Evolutionary conservation across 495 filamentous ascomycete species (phyloP).

Genomic region (Clohesyomyces aquaticus): DNA sequence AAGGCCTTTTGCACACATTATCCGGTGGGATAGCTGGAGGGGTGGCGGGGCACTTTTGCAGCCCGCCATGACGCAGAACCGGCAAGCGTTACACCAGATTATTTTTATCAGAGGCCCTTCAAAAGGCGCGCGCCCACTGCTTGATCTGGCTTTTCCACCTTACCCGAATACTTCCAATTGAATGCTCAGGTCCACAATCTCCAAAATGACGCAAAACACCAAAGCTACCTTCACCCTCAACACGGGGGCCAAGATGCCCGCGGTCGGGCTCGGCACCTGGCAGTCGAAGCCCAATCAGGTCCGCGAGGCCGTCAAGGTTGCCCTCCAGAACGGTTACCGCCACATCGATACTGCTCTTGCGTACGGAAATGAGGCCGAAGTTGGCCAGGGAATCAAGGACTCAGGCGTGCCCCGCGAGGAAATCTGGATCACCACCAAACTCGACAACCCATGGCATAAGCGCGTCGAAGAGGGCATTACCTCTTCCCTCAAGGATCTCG

Average conservation of each 20-base stretch:
- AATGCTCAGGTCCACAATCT: constrained; percentile 30
- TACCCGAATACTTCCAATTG: background rate
- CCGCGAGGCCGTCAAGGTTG: constrained; percentile 73
- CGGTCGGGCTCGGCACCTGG: constrained; percentile 83
- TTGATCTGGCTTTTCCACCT: too few relatives aligned
- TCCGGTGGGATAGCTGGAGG: constrained; percentile 34
- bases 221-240: constrained; percentile 74
- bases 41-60: too few relatives aligned
- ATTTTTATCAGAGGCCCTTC: too few relatives aligned
- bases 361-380: constrained; percentile 84
- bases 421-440: constrained; percentile 88
- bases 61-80: background rate
- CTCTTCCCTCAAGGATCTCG: constrained; percentile 69
- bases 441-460: constrained; percentile 82
- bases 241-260: constrained; percentile 78
- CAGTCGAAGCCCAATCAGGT: constrained; percentile 68
- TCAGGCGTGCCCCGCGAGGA: constrained; percentile 78
- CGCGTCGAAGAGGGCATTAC: constrained; percentile 70
- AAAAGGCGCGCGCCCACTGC: too few relatives aligned
- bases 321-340: constrained; percentile 71
- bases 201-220: constrained; percentile 40
- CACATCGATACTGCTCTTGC: constrained; percentile 77
- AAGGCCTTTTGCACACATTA: constrained; percentile 11
- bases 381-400: constrained; percentile 77
- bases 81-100: background rate